Conservation (phyloP, 1,139 yeast species). For the Meyerozyma guilliermondii region DNA sequence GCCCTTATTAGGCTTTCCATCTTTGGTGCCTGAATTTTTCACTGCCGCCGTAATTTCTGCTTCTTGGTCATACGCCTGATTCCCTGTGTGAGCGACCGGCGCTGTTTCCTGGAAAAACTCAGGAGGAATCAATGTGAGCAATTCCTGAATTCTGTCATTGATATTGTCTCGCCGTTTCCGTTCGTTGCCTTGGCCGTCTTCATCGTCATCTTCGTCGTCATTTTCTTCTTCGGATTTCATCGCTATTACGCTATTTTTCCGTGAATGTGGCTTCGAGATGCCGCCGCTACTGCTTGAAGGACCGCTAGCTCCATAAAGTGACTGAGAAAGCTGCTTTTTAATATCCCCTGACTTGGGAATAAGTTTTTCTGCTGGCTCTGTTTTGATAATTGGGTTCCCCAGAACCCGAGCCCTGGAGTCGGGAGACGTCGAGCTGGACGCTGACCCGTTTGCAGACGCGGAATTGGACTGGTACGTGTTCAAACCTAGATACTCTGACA, state of each 20-base stretch:
- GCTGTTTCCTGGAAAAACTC: slow-evolving; percentile 41
- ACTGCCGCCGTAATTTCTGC: slow-evolving; percentile 27
- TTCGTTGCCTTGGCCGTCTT: slow-evolving; percentile 42
- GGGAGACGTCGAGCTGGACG: slow-evolving; percentile 10
- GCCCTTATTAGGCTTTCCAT: slow-evolving; percentile 91
- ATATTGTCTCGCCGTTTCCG: slow-evolving; percentile 82
- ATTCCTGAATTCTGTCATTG: slow-evolving; percentile 83
- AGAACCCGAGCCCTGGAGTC: slow-evolving; percentile 18
- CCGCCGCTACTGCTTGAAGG: slow-evolving; percentile 22
- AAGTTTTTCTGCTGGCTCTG: slow-evolving; percentile 26
- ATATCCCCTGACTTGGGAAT: slow-evolving; percentile 32
- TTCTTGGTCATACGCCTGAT: slow-evolving; percentile 9
- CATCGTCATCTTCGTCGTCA: slow-evolving; percentile 24
- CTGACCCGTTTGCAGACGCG: slow-evolving; percentile 15
- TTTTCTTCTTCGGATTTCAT: slow-evolving; percentile 22
- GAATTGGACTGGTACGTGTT: slow-evolving; percentile 19
- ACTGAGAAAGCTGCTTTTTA: slow-evolving; percentile 39
- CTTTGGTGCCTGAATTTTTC: slow-evolving; percentile 65
- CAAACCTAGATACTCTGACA: slow-evolving; percentile 21
- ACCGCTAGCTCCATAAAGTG: slow-evolving; percentile 17
- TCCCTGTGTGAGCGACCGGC: slow-evolving; percentile 1
- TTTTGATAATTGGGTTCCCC: slow-evolving; percentile 25
- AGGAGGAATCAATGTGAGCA: slow-evolving; percentile 64
- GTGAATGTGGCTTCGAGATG: slow-evolving; percentile 36
- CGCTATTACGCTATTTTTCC: slow-evolving; percentile 32